Conservation (phyloP, 2,329 filamentous ascomycete species). For the Penicillium vulpinum region DNA sequence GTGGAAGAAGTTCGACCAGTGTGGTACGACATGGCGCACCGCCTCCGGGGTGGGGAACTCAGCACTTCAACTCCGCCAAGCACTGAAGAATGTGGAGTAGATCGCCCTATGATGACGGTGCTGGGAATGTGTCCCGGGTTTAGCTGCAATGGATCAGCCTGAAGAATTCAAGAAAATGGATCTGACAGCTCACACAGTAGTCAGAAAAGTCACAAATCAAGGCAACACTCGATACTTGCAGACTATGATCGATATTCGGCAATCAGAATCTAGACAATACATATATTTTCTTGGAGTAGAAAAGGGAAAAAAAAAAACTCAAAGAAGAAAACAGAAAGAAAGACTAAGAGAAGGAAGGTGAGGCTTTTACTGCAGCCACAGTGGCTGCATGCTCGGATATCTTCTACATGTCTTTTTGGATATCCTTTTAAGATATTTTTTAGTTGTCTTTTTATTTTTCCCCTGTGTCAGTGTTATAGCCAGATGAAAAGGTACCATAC, state of each 20-base stretch:
- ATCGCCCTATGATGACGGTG: conserved; percentile 20
- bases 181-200: not conserved
- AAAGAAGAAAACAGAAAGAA: not conserved
- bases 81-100: conserved; percentile 25
- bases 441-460: no score
- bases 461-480: not conserved
- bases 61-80: conserved; percentile 10
- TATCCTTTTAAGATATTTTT: not conserved
- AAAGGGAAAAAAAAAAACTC: not conserved
- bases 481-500: not conserved
- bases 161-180: not conserved
- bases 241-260: not conserved
- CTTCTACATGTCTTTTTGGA: not conserved
- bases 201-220: not conserved
- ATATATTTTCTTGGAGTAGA: not conserved
- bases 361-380: conserved; percentile 11
- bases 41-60: conserved; percentile 31
- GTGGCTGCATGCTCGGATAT: not conserved
- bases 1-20: conserved; percentile 43
- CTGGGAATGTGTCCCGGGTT: not conserved
- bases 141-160: conserved; percentile 4
- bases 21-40: conserved; percentile 32
- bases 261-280: not conserved
- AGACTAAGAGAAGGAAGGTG: conserved; percentile 1
- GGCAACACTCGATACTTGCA: not conserved